Percentiles rank a stretch among this genome's conserved stretches.
Evolutionary conservation across 768 basidiomycete species (phyloP).

Genomic region (Imleria badia): DNA sequence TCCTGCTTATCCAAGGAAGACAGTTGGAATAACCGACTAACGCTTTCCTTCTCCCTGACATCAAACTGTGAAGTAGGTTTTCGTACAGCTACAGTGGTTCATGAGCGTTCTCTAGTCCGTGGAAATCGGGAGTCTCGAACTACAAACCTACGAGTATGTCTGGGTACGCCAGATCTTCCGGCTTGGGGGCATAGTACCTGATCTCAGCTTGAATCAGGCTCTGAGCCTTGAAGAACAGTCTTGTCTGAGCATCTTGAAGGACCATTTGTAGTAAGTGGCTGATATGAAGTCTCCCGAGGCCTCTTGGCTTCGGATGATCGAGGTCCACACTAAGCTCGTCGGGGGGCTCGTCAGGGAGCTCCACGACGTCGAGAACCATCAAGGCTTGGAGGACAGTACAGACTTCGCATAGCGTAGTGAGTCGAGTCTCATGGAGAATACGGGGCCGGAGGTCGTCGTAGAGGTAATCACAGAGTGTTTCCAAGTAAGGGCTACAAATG

Average conservation of each 20-base stretch:
- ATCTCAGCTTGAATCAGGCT: constrained; percentile 88
- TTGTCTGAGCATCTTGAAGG: constrained; percentile 93
- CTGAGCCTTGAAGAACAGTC: constrained; percentile 95
- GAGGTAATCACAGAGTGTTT: constrained; percentile 88
- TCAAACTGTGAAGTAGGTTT: constrained; percentile 45
- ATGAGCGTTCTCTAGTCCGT: constrained; percentile 3
- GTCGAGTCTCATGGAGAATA: constrained; percentile 88
- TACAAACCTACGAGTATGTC: constrained; percentile 70
- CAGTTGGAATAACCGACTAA: constrained; percentile 67
- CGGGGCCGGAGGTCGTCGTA: constrained; percentile 96
- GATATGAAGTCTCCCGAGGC: constrained; percentile 69
- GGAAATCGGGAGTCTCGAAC: not conserved
- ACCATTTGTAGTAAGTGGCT: constrained; percentile 84
- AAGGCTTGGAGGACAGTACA: constrained; percentile 95
- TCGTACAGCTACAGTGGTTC: constrained; percentile 40
- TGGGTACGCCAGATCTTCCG: constrained; percentile 85
- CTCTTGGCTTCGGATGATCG: constrained; percentile 36
- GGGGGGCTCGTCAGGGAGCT: constrained; percentile 30
- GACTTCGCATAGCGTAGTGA: constrained; percentile 88
- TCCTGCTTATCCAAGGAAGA: constrained; percentile 72
- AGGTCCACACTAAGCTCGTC: constrained; percentile 41
- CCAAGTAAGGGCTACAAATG: constrained; percentile 74
- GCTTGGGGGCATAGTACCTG: constrained; percentile 72
- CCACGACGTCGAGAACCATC: constrained; percentile 85
- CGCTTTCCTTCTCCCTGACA: constrained; percentile 65